These are phyloP conservation scores for Xylaria hypoxylon DNA, from an alignment of 2,329 filamentous ascomycete genomes.

Conservation along the genomic window DNA sequence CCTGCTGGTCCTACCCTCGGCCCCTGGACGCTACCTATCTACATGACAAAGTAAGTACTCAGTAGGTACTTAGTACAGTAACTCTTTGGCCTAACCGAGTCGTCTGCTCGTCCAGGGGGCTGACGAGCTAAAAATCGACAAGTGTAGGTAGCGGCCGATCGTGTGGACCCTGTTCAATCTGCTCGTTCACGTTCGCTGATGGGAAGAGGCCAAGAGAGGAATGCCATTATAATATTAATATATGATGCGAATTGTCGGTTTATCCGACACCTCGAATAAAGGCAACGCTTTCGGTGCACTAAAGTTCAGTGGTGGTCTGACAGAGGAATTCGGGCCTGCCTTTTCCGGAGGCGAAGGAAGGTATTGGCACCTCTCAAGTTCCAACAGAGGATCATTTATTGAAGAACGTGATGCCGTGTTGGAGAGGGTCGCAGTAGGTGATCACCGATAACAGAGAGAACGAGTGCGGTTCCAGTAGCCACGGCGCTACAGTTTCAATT, in stretches of 20 bases:
- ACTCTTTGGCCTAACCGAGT: not conserved
- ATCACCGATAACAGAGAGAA: not conserved
- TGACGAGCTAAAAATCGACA: not conserved
- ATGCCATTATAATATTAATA: conserved; percentile 11
- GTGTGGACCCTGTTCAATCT: not conserved
- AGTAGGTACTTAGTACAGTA: too few species aligned
- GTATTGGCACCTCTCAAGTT: conserved; percentile 1
- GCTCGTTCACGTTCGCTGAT: not conserved
- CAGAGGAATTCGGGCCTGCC: not conserved
- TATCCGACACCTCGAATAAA: not conserved
- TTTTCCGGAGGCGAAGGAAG: not conserved
- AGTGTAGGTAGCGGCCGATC: conserved; percentile 5
- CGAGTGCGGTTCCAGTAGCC: not conserved
- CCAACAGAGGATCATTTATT: conserved; percentile 3
- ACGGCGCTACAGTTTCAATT: conserved; percentile 8
- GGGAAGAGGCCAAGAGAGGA: conserved; percentile 5
- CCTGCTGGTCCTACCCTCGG: not conserved
- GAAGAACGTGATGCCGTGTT: not conserved
- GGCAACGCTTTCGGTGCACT: not conserved
- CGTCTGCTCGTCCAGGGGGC: not conserved
- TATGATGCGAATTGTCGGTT: conserved; percentile 6
- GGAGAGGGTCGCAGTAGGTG: not conserved
- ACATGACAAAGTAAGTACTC: too few species aligned
- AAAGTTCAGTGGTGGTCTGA: not conserved
- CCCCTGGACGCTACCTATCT: not conserved